Percentiles rank a stretch among this genome's conserved stretches.
These are phyloP conservation scores for Cyathus striatus DNA, from an alignment of 768 basidiomycete species.

Conservation along the genomic window DNA sequence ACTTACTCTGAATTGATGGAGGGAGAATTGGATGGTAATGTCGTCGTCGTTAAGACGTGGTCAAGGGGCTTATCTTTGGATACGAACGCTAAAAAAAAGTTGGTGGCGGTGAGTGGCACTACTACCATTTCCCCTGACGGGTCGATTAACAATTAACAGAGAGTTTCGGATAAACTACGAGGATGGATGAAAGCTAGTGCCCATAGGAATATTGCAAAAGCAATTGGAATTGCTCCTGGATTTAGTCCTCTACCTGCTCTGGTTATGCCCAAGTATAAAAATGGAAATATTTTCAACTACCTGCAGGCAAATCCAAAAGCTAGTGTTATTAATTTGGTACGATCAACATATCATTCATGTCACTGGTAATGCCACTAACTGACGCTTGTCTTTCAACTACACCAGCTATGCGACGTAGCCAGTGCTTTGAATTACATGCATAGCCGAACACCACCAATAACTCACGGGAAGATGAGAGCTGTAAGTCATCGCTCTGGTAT, in stretches of 20 bases:
- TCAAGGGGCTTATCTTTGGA: too few relatives aligned
- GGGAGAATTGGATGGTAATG: too few relatives aligned
- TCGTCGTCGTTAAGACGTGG: too few relatives aligned
- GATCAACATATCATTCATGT: not conserved
- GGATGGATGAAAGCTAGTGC: conserved; percentile 10
- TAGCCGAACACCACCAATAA: conserved; percentile 13
- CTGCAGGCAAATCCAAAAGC: conserved; percentile 4
- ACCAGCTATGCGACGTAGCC: conserved; percentile 14
- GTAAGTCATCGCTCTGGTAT: conserved; percentile 10
- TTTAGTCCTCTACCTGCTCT: conserved; percentile 7
- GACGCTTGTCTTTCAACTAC: too few relatives aligned
- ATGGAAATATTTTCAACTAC: conserved; percentile 11
- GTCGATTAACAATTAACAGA: too few relatives aligned
- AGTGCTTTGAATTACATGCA: conserved; percentile 20
- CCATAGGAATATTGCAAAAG: conserved; percentile 11
- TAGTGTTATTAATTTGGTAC: conserved; percentile 6
- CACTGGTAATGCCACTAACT: too few relatives aligned
- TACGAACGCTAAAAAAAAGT: too few relatives aligned
- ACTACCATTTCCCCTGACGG: too few relatives aligned
- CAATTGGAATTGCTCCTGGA: conserved; percentile 9
- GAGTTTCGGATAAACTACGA: conserved; percentile 8
- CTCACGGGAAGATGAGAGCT: conserved; percentile 20
- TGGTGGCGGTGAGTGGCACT: too few relatives aligned
- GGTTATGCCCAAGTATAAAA: not conserved
- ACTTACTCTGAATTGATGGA: too few relatives aligned